Evolutionary conservation across 2,329 filamentous ascomycete genomes (phyloP).

Genomic region (Phyllosticta ampelicida): DNA sequence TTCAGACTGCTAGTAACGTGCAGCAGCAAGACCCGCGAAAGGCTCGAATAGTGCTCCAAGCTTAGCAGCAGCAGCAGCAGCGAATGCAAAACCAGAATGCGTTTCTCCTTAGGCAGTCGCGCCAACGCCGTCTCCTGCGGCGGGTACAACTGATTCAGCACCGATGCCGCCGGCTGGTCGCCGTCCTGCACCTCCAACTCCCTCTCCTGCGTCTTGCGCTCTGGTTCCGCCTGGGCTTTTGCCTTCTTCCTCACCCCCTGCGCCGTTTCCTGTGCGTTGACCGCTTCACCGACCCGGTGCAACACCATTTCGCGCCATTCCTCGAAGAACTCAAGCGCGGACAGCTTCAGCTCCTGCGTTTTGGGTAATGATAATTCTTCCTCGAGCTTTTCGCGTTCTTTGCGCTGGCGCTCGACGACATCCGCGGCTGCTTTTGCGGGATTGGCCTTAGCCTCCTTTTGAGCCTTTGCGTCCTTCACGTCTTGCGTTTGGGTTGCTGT

Average conservation of each 20-base stretch:
- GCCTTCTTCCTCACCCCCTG: conserved; percentile 22
- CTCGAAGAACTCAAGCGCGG: conserved; percentile 60
- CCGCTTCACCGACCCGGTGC: conserved; percentile 58
- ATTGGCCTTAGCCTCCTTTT: conserved; percentile 12
- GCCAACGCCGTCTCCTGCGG: conserved; percentile 39
- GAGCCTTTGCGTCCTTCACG: conserved; percentile 19
- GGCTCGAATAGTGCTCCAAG: conserved; percentile 66
- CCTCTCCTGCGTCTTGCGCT: conserved; percentile 9
- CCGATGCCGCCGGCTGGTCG: conserved; percentile 20
- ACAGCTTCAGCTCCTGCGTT: conserved; percentile 57
- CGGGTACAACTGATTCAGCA: conserved; percentile 21
- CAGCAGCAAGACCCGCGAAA: conserved; percentile 61
- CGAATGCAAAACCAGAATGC: conserved; percentile 59
- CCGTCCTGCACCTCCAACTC: conserved; percentile 15
- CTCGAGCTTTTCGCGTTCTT: conserved; percentile 29
- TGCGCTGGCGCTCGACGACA: conserved; percentile 13
- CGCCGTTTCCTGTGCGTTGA: conserved; percentile 29
- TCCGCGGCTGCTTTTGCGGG: conserved; percentile 14
- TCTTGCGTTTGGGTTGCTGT: conserved; percentile 15
- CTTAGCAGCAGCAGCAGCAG: conserved; percentile 64
- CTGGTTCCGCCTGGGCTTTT: conserved; percentile 6
- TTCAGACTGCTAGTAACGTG: conserved; percentile 60
- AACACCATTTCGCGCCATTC: conserved; percentile 69
- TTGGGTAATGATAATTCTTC: conserved; percentile 41
- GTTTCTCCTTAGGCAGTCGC: conserved; percentile 48